phyloP scores from a whole-genome alignment of 495 filamentous ascomycete genomes.

The Tuber borchii region DNA sequence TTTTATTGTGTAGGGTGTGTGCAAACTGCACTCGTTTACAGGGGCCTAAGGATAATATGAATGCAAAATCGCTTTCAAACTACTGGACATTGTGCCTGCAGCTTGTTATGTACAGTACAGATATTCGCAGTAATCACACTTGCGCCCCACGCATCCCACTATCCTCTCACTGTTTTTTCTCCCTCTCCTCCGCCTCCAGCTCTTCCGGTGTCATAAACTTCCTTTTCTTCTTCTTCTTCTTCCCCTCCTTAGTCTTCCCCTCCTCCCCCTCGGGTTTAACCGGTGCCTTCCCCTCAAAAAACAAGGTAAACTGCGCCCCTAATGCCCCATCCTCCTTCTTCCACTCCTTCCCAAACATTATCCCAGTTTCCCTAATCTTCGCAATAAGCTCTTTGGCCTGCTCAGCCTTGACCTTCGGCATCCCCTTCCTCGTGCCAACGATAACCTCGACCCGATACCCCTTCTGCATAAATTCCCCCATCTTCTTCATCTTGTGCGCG shows the following conservation, averaged over 20 bases:
- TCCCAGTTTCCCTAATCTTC: conserved; percentile 9
- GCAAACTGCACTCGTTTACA: neutral
- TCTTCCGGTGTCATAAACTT: conserved; percentile 6
- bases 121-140: neutral
- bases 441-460: conserved; percentile 54
- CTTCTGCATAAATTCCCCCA: conserved; percentile 52
- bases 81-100: neutral
- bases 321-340: conserved; percentile 22
- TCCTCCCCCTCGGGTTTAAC: conserved; percentile 13
- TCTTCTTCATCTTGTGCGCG: conserved; percentile 51
- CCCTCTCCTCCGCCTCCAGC: neutral
- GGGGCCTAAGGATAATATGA: neutral
- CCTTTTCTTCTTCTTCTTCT: conserved; percentile 1
- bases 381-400: conserved; percentile 53
- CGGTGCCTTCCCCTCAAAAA: conserved; percentile 24
- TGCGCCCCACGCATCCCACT: neutral
- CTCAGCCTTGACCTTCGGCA: conserved; percentile 83
- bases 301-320: conserved; percentile 25
- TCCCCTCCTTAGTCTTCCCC: neutral
- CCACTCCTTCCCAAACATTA: conserved; percentile 27
- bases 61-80: neutral
- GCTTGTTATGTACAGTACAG: neutral
- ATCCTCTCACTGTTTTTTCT: neutral
- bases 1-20: neutral
- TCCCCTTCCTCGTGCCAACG: conserved; percentile 67